A percentile compares a stretch with the other conserved stretches of the same genome.
phyloP scores from a whole-genome alignment of 371 early-diverging fungal genomes.

The Zancudomyces culisetae region DNA sequence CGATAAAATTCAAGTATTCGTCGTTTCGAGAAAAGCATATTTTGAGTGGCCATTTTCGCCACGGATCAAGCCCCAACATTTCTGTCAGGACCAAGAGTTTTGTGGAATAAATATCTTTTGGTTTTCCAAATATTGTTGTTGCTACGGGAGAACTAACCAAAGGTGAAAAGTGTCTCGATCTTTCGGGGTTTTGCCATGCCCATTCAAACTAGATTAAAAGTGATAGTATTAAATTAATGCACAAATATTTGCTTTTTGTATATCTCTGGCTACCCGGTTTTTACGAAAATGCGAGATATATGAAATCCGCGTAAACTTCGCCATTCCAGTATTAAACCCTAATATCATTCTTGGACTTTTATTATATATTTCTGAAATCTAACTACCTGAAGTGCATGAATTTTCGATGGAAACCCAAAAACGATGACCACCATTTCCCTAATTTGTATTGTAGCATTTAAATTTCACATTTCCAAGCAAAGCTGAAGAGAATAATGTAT shows the following conservation, averaged over 20 bases:
- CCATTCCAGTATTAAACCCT: too few relatives aligned
- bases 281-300: too few relatives aligned
- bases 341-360: background rate
- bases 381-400: constrained; percentile 24
- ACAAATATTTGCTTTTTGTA: background rate
- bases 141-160: constrained; percentile 5
- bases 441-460: background rate
- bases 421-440: constrained; percentile 34
- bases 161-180: constrained; percentile 27
- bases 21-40: constrained; percentile 8
- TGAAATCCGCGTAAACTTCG: too few relatives aligned
- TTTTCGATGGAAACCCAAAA: constrained; percentile 32
- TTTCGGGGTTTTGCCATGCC: constrained; percentile 41
- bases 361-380: background rate
- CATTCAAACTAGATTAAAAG: constrained; percentile 27
- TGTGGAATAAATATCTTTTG: constrained; percentile 7
- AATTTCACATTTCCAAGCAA: too few relatives aligned
- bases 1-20: too few relatives aligned
- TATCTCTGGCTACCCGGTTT: too few relatives aligned
- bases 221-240: background rate
- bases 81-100: constrained; percentile 13
- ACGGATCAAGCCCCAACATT: constrained; percentile 14
- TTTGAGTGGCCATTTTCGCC: constrained; percentile 15
- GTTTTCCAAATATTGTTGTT: constrained; percentile 9
- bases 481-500: too few relatives aligned